Evolutionary conservation across 2,329 filamentous ascomycete genomes (phyloP), one percentile per base, ranked within the genome.

Genomic region (Monosporascus ibericus): DNA sequence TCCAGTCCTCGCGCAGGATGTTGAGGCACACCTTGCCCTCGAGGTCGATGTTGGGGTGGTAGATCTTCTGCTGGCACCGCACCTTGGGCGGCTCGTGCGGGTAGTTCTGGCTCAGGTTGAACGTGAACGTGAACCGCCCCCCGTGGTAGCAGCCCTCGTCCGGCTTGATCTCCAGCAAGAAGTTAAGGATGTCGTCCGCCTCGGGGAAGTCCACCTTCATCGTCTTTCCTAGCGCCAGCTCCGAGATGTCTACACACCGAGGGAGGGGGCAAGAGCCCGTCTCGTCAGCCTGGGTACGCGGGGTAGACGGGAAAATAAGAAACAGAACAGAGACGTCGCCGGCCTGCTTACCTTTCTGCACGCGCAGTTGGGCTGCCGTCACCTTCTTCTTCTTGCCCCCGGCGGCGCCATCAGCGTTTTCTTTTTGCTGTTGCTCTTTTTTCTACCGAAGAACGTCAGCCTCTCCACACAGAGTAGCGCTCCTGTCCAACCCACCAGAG

Each of bases 11-110:
- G 56, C 94, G 80, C 65, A 99, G 73, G 64, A 99, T 99, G 70
- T 99, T 99, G 66, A 99, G 75, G 76, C 94, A 99, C 57, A 99
- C 92, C 68, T 99, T 99, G 62, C 94, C 94, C 69, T 97, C 90
- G 40, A 96, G 80, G 67, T 99, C 94, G 68, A 99, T 99, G 72
- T 99, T 99, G 6, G 94, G 94, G 70, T 99, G 94, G 75, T 99
- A 99, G 64, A 99, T 97, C 79, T 96, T 97, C 74, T 99, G 90
- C 62, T 86, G 88, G 75, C 94, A 97, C 67, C 89, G 94, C 63
- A 99, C 94, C 74, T 97, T 97, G 20, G 94, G 94, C 57, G 94
- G 92, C 70, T 97, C 92, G 74, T 97, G 94, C 0, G 94, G 94
- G 73, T 96, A 99, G 75, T 88, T 94, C 68, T 92, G 88, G 72